phyloP scores from a whole-genome alignment of 2,329 filamentous ascomycete genomes.

The Neophaeococcomyces mojaviensis region DNA sequence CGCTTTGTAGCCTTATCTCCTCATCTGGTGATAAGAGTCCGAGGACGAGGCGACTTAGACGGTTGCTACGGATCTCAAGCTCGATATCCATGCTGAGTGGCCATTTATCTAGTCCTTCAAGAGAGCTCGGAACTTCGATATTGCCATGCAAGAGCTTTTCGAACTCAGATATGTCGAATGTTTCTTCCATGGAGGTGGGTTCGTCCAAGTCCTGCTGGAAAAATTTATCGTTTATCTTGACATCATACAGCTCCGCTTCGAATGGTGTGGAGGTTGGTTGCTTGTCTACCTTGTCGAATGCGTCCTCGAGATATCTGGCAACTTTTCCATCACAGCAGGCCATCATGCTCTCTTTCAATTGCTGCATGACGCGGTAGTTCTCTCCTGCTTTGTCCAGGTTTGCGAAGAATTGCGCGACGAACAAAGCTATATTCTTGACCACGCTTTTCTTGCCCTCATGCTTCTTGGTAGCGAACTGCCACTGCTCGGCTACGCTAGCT shows the following conservation, averaged over 20 bases:
- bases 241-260: not conserved
- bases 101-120: constrained; percentile 39
- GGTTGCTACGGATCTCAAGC: constrained; percentile 70
- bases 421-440: constrained; percentile 45
- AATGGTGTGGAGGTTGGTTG: constrained; percentile 4
- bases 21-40: constrained; percentile 68
- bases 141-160: constrained; percentile 47
- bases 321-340: constrained; percentile 31
- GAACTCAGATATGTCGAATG: constrained; percentile 36
- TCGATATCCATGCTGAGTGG: constrained; percentile 59
- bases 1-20: constrained; percentile 71
- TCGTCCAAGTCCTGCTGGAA: constrained; percentile 1
- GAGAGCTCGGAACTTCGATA: constrained; percentile 37
- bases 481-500: constrained; percentile 67
- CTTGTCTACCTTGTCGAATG: constrained; percentile 28
- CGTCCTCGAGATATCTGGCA: constrained; percentile 29
- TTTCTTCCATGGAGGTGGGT: no score
- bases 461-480: constrained; percentile 58
- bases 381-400: constrained; percentile 48
- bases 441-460: constrained; percentile 37
- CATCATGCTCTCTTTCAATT: constrained; percentile 38
- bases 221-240: constrained; percentile 1
- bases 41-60: constrained; percentile 61
- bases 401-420: constrained; percentile 53
- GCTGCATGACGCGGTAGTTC: constrained; percentile 39